Conservation (phyloP, 2,329 filamentous ascomycete species). For the Penicillium sp. region DNA sequence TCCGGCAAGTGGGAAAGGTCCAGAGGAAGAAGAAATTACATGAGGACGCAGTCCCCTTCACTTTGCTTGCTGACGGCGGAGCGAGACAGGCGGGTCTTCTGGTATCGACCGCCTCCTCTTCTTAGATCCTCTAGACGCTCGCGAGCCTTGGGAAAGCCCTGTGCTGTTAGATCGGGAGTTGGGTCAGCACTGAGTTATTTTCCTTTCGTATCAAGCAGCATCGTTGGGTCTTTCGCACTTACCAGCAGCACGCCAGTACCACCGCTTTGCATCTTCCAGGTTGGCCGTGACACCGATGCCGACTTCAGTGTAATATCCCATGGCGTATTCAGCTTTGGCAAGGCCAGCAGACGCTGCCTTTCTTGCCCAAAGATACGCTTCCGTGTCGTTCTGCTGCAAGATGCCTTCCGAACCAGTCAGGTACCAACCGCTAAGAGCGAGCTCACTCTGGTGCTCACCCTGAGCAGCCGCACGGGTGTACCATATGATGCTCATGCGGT, state of each 20-base stretch:
- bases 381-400: constrained; percentile 84
- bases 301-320: constrained; percentile 95
- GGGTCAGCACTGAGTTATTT: constrained; percentile 2
- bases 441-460: constrained; percentile 87
- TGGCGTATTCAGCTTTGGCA: constrained; percentile 92
- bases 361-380: constrained; percentile 93
- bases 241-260: constrained; percentile 98
- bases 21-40: constrained; percentile 25
- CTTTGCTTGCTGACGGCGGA: constrained; percentile 79
- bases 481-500: constrained; percentile 82
- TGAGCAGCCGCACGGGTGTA: constrained; percentile 87
- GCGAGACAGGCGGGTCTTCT: constrained; percentile 72
- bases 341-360: constrained; percentile 85
- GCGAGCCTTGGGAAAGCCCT: constrained; percentile 89
- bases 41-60: constrained; percentile 70
- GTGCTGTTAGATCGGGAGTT: constrained; percentile 51
- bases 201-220: neutral
- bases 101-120: constrained; percentile 63
- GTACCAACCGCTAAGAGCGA: constrained; percentile 86
- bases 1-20: constrained; percentile 1
- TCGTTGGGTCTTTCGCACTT: constrained; percentile 41
- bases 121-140: constrained; percentile 91
- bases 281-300: constrained; percentile 84
- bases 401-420: constrained; percentile 84
- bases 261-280: constrained; percentile 90